Evolutionary conservation across 1,284 basidiomycete species (phyloP).

Genomic region (Takashimella tepidaria): DNA sequence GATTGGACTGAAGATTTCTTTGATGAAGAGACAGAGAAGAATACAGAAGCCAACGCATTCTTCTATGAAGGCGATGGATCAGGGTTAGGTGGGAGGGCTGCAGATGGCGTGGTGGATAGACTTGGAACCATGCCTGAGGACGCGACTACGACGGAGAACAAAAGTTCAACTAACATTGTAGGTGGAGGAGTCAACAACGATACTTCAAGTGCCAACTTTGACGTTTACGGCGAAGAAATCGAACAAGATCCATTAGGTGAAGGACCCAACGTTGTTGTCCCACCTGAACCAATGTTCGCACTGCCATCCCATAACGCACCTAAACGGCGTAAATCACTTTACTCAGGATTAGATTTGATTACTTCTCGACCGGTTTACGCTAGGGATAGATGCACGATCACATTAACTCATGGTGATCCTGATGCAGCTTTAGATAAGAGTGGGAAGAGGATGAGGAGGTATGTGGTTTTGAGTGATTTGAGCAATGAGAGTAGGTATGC

Average conservation of each 20-base stretch:
- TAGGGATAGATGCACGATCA: conserved; percentile 87
- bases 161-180: conserved; percentile 32
- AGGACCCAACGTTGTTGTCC: conserved; percentile 73
- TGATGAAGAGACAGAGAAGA: conserved; percentile 68
- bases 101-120: background rate
- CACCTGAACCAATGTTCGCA: conserved; percentile 40
- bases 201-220: conserved; percentile 10
- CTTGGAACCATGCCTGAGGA: background rate
- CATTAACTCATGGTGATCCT: conserved; percentile 77
- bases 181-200: conserved; percentile 43
- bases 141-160: conserved; percentile 8
- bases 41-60: conserved; percentile 66
- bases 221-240: conserved; percentile 51
- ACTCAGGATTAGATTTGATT: conserved; percentile 48
- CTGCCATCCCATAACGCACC: conserved; percentile 10
- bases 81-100: background rate
- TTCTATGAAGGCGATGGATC: conserved; percentile 4
- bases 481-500: conserved; percentile 88
- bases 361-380: conserved; percentile 79
- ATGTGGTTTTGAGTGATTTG: conserved; percentile 88
- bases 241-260: conserved; percentile 47
- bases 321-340: conserved; percentile 30
- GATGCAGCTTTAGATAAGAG: conserved; percentile 53
- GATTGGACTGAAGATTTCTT: conserved; percentile 54
- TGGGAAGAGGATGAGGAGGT: conserved; percentile 61